phyloP scores from a whole-genome alignment of 2,329 filamentous ascomycete species.

The Stromatinia cepivora region DNA sequence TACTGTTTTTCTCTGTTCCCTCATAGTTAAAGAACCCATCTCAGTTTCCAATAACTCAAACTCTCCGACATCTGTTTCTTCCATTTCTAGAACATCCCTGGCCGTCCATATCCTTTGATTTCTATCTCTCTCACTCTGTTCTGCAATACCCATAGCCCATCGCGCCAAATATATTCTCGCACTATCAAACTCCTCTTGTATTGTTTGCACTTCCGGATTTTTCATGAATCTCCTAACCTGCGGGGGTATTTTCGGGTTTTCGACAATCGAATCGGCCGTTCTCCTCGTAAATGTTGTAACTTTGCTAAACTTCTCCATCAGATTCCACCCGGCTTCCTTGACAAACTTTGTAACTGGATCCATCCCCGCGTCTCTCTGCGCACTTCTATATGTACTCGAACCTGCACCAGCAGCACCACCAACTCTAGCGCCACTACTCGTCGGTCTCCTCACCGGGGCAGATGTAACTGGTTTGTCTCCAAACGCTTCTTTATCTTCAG shows the following conservation, averaged over 20 bases:
- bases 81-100: constrained; percentile 86
- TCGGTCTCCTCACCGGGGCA: constrained; percentile 45
- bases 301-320: constrained; percentile 94
- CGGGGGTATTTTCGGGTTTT: constrained; percentile 87
- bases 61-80: constrained; percentile 91
- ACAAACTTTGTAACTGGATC: constrained; percentile 91
- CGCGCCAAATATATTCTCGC: constrained; percentile 90
- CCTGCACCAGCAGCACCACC: constrained; percentile 44
- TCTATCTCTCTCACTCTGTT: constrained; percentile 88
- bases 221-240: constrained; percentile 81
- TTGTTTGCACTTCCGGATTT: constrained; percentile 90
- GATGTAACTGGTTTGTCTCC: constrained; percentile 47
- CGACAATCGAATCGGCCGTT: constrained; percentile 87
- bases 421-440: constrained; percentile 38
- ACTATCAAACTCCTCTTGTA: constrained; percentile 97
- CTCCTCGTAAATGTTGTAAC: constrained; percentile 94
- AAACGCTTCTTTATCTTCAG: constrained; percentile 83
- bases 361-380: constrained; percentile 68
- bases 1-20: constrained; percentile 75
- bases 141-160: constrained; percentile 98
- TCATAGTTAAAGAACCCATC: constrained; percentile 68
- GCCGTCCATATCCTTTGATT: constrained; percentile 91
- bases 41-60: constrained; percentile 90
- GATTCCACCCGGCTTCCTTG: constrained; percentile 93
- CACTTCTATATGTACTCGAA: constrained; percentile 33